phyloP scores from a whole-genome alignment of 768 basidiomycete species.

The Clitopilus hobsonii region DNA sequence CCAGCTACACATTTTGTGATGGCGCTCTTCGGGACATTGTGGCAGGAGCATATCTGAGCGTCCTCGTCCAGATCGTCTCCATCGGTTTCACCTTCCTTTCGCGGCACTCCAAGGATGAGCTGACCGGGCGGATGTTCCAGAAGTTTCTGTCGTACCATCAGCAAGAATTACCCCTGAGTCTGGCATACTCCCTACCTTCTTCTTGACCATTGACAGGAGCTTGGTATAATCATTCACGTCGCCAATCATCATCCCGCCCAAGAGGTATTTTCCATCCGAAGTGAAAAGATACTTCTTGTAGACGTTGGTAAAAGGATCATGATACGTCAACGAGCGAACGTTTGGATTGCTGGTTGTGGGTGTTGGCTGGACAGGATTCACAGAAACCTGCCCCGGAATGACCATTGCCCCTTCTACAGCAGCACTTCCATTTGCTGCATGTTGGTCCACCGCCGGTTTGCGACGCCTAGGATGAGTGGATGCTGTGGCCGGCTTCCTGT shows the following conservation, averaged over 20 bases:
- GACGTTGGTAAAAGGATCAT: constrained; percentile 64
- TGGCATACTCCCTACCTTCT: constrained; percentile 41
- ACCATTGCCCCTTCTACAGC: neutral
- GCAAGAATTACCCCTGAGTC: neutral
- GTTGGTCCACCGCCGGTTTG: neutral
- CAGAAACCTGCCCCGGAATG: neutral
- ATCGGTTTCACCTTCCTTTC: constrained; percentile 45
- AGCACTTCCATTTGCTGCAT: neutral
- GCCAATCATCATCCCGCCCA: constrained; percentile 82
- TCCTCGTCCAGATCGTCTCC: constrained; percentile 70
- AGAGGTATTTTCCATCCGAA: constrained; percentile 62
- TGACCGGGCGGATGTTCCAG: constrained; percentile 61
- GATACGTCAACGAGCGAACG: constrained; percentile 43
- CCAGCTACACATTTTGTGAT: constrained; percentile 46
- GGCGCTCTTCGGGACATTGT: constrained; percentile 62
- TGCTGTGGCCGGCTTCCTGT: constrained; percentile 26
- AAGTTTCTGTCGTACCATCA: constrained; percentile 40
- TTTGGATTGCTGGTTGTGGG: constrained; percentile 14
- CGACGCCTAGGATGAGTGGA: neutral
- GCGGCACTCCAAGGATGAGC: constrained; percentile 54
- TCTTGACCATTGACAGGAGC: constrained; percentile 65
- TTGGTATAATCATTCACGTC: constrained; percentile 66
- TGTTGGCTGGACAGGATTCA: neutral
- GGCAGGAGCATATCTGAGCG: constrained; percentile 68
- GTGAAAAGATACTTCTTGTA: constrained; percentile 81